phyloP scores from a whole-genome alignment of 2,329 filamentous ascomycete genomes.

The Mycosphaerella sp. region DNA sequence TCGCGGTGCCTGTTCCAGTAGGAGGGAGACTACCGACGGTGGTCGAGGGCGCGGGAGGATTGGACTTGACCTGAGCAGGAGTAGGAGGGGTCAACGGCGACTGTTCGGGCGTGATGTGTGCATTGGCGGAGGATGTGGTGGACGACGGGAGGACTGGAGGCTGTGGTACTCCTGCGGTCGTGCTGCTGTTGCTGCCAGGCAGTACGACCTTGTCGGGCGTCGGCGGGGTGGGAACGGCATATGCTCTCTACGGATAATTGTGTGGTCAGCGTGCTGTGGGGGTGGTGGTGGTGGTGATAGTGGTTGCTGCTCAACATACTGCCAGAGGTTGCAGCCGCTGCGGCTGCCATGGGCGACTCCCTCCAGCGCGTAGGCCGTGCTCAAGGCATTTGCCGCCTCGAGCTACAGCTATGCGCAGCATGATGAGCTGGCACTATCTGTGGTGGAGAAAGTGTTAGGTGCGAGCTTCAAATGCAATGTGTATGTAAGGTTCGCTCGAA shows the following conservation, averaged over 20 bases:
- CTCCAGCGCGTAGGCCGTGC: constrained; percentile 5
- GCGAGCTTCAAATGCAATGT: neutral
- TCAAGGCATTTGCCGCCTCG: constrained; percentile 13
- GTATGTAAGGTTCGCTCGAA: neutral
- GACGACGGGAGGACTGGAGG: constrained; percentile 25
- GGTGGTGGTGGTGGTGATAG: neutral
- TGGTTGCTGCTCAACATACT: neutral
- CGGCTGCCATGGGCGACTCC: constrained; percentile 19
- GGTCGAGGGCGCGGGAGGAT: constrained; percentile 21
- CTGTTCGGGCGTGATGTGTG: constrained; percentile 15
- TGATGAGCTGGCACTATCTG: constrained; percentile 4
- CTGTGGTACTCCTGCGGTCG: constrained; percentile 30
- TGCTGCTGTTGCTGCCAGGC: constrained; percentile 30
- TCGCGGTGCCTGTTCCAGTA: constrained; percentile 33
- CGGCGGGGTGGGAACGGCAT: constrained; percentile 26
- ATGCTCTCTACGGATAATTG: constrained; percentile 23
- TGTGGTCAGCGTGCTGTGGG: neutral
- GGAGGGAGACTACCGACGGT: constrained; percentile 29
- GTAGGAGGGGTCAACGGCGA: constrained; percentile 19
- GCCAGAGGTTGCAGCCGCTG: constrained; percentile 7
- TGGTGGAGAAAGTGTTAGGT: neutral
- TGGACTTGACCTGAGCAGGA: constrained; percentile 23
- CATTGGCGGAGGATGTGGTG: constrained; percentile 12
- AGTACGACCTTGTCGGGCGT: constrained; percentile 32
- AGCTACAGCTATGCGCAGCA: constrained; percentile 23